phyloP scores from a whole-genome alignment of 2,329 filamentous ascomycete species.

The Thielaviopsis musarum region DNA sequence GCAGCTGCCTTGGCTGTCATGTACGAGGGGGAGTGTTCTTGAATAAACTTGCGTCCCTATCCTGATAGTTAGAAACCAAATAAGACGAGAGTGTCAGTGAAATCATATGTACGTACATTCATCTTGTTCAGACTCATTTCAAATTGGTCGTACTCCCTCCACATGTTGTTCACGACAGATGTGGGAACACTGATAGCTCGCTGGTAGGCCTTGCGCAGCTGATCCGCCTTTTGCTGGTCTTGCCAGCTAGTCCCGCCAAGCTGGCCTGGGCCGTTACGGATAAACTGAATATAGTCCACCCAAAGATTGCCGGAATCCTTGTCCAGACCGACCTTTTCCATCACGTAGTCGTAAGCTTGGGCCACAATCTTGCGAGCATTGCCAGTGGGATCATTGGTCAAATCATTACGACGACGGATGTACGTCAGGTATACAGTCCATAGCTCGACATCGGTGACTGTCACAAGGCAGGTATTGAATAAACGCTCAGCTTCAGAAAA shows the following conservation, averaged over 20 bases:
- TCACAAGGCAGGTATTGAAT: constrained; percentile 63
- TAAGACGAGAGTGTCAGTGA: neutral
- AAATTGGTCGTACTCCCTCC: constrained; percentile 97
- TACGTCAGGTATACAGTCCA: constrained; percentile 95
- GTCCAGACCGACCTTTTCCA: constrained; percentile 79
- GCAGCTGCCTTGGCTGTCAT: constrained; percentile 91
- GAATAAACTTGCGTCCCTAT: constrained; percentile 85
- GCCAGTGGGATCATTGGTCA: constrained; percentile 59
- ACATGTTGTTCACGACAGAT: constrained; percentile 63
- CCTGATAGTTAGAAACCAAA: neutral
- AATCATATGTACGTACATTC: constrained; percentile 34
- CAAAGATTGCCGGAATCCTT: constrained; percentile 79
- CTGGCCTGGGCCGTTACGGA: constrained; percentile 72
- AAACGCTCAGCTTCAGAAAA: constrained; percentile 66
- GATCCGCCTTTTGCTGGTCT: constrained; percentile 95
- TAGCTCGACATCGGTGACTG: constrained; percentile 66
- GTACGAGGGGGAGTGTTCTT: constrained; percentile 82
- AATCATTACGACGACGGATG: constrained; percentile 76
- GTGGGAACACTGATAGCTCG: constrained; percentile 78
- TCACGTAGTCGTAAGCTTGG: constrained; percentile 81
- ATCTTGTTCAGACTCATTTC: constrained; percentile 88
- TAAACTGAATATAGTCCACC: constrained; percentile 88
- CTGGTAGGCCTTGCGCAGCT: constrained; percentile 81
- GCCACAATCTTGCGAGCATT: constrained; percentile 63
- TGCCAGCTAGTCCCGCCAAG: constrained; percentile 83